phyloP scores from a whole-genome alignment of 805 yeast genomes.

The Metschnikowia peoriensis region DNA sequence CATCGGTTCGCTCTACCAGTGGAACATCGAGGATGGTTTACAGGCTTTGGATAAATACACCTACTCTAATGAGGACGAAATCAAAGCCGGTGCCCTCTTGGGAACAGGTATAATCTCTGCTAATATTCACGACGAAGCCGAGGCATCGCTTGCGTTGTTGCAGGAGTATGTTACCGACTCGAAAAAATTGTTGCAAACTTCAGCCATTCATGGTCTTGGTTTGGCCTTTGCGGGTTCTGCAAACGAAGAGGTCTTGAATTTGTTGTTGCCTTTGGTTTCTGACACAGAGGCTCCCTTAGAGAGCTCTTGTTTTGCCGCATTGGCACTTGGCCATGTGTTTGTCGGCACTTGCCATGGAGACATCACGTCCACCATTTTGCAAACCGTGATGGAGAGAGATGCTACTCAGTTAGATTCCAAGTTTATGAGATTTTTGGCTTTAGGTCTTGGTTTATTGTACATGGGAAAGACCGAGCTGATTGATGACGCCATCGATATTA shows the following conservation, averaged over 20 bases:
- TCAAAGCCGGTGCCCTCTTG: constrained; percentile 93
- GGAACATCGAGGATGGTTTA: constrained; percentile 89
- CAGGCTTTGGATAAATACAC: constrained; percentile 86
- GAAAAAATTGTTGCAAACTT: constrained; percentile 61
- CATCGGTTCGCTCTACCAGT: constrained; percentile 82
- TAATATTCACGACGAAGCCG: constrained; percentile 94
- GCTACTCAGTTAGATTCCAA: constrained; percentile 73
- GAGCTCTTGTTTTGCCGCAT: constrained; percentile 79
- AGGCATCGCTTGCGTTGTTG: constrained; percentile 82
- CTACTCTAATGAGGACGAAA: constrained; percentile 79
- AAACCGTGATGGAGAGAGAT: constrained; percentile 84
- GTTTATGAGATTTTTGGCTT: constrained; percentile 86
- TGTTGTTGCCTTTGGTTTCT: constrained; percentile 78
- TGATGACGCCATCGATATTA: constrained; percentile 90
- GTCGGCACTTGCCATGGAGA: constrained; percentile 97
- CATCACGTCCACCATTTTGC: constrained; percentile 86
- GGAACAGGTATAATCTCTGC: constrained; percentile 93
- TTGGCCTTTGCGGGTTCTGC: constrained; percentile 94
- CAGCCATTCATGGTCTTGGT: constrained; percentile 90
- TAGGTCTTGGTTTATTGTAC: constrained; percentile 87
- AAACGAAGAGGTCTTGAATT: constrained; percentile 74
- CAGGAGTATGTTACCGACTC: constrained; percentile 76
- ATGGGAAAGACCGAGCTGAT: constrained; percentile 93
- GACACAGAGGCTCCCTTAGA: constrained; percentile 75
- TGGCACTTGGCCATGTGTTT: constrained; percentile 89